phyloP scores from a whole-genome alignment of 768 basidiomycete genomes.

The Mrakia hoshinonis region DNA sequence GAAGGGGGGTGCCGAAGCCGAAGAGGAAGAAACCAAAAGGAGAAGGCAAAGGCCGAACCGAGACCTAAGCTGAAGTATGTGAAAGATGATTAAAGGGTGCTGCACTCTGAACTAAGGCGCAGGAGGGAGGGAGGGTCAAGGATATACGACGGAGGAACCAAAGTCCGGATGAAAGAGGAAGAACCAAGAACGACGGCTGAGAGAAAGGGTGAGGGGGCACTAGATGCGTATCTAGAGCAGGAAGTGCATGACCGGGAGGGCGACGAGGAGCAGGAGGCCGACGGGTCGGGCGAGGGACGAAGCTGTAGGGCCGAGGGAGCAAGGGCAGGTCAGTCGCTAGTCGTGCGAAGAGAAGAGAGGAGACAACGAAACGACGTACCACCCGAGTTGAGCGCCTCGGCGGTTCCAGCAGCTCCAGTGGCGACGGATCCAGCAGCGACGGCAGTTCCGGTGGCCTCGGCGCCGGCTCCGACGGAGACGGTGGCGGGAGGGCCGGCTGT shows the following conservation, averaged over 20 bases:
- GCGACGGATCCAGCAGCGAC: background rate
- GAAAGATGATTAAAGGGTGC: too few relatives aligned
- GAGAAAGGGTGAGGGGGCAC: too few relatives aligned
- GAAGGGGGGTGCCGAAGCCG: too few relatives aligned
- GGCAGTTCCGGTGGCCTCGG: background rate
- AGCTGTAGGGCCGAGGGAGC: background rate
- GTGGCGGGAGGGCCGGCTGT: background rate
- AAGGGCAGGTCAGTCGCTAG: background rate
- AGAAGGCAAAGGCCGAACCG: too few relatives aligned
- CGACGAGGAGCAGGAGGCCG: background rate
- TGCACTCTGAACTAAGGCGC: too few relatives aligned
- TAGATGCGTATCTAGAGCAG: background rate
- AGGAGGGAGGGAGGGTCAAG: too few relatives aligned
- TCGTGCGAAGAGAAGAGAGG: background rate
- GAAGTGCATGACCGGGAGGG: background rate
- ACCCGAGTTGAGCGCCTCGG: background rate
- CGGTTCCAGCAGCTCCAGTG: background rate
- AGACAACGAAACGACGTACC: background rate
- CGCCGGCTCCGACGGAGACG: background rate
- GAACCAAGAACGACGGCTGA: too few relatives aligned
- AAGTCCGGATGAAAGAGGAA: too few relatives aligned
- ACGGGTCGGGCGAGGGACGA: background rate
- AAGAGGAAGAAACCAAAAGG: too few relatives aligned
- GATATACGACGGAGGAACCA: too few relatives aligned
- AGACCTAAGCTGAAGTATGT: too few relatives aligned